A percentile compares a stretch with the other conserved stretches of the same genome.
Evolutionary conservation across 1,139 yeast genomes (phyloP).

Genomic region (Pichia sp.): DNA sequence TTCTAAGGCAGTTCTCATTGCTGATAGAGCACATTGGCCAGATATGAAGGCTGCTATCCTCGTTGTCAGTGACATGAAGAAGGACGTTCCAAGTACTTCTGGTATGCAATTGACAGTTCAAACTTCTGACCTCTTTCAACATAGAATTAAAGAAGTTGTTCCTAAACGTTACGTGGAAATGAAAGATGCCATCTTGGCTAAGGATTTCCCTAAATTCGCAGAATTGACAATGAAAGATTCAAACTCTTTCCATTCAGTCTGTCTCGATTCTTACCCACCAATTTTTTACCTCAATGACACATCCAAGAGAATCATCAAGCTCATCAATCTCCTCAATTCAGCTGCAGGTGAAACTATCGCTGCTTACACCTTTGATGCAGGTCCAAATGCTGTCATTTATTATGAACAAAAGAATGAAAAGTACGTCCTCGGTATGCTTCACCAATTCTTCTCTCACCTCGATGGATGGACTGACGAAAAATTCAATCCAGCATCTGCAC

Average conservation of each 20-base stretch:
- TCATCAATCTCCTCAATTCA: constrained; percentile 73
- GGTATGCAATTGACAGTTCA: constrained; percentile 96
- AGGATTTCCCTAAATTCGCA: constrained; percentile 75
- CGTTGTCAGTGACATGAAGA: constrained; percentile 88
- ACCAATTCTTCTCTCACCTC: constrained; percentile 47
- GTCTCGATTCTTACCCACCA: constrained; percentile 93
- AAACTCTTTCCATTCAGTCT: constrained; percentile 94
- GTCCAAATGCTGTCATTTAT: constrained; percentile 96
- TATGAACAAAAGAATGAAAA: constrained; percentile 69
- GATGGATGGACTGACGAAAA: constrained; percentile 59
- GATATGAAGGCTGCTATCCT: constrained; percentile 84
- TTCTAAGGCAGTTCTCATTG: constrained; percentile 88
- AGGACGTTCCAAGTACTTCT: constrained; percentile 88
- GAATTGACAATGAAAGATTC: constrained; percentile 93
- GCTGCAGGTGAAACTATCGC: constrained; percentile 61
- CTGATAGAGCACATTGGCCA: constrained; percentile 85
- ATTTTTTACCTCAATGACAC: constrained; percentile 93
- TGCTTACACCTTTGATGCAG: constrained; percentile 98
- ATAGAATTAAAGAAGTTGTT: constrained; percentile 73
- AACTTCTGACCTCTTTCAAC: constrained; percentile 78
- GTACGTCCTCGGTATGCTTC: constrained; percentile 53
- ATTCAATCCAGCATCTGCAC: constrained; percentile 7
- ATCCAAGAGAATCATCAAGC: constrained; percentile 79
- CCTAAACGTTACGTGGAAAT: constrained; percentile 78
- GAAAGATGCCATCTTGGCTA: constrained; percentile 64